A percentile compares a stretch with the other conserved stretches of the same genome.
Conservation (phyloP, 1,139 yeast species). For the Yamadazyma pseudoaaseri region DNA sequence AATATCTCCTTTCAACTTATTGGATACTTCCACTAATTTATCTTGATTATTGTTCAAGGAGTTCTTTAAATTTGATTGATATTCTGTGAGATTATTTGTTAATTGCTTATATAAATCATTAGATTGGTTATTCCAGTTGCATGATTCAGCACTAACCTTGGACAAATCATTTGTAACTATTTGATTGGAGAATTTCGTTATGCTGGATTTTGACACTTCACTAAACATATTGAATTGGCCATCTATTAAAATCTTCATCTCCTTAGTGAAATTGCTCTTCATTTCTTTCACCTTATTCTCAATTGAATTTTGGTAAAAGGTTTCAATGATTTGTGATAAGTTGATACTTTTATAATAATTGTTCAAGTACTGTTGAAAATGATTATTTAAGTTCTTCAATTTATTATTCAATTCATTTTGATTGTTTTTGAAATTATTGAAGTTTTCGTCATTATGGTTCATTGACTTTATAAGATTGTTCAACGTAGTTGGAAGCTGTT, state of each 20-base stretch:
- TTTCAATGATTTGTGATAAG: constrained; percentile 9
- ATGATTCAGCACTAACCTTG: constrained; percentile 5
- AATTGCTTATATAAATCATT: constrained; percentile 9
- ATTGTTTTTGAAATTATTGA: constrained; percentile 10
- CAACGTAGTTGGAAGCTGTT: constrained; percentile 12
- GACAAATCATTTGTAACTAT: constrained; percentile 5
- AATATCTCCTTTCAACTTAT: constrained; percentile 5
- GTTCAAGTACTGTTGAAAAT: constrained; percentile 16
- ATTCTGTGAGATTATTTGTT: constrained; percentile 8
- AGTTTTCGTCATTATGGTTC: constrained; percentile 12
- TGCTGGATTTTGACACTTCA: constrained; percentile 3
- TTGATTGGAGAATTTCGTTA: constrained; percentile 7
- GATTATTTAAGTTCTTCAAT: constrained; percentile 15
- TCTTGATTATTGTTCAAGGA: constrained; percentile 8
- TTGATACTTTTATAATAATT: constrained; percentile 14
- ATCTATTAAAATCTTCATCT: constrained; percentile 4
- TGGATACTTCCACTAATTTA: constrained; percentile 5
- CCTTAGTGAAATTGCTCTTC: constrained; percentile 4
- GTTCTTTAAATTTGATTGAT: constrained; percentile 8
- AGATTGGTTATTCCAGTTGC: constrained; percentile 7
- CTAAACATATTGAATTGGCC: constrained; percentile 7
- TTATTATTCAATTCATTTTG: constrained; percentile 13
- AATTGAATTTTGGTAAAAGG: constrained; percentile 9
- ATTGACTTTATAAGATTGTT: constrained; percentile 12
- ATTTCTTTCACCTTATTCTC: constrained; percentile 7